Evolutionary conservation across 495 filamentous ascomycete species (phyloP), one percentile per base, ranked within the genome.

Genomic region (Penicillium pancosmium): DNA sequence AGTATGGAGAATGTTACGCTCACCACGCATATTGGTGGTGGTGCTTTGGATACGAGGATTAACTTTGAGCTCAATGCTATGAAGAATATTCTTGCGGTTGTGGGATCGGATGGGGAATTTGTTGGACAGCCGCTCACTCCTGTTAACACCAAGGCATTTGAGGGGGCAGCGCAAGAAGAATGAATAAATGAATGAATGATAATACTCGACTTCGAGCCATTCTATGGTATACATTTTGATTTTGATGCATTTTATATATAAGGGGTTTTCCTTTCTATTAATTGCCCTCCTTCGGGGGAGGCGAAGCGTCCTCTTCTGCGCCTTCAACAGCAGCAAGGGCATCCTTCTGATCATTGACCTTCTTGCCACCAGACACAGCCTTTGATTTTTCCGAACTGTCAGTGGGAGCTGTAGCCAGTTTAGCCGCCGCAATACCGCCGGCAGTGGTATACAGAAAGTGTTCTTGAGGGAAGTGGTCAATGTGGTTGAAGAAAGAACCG

Each of bases 401-500:
- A 21, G 43, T 31, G 15, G 70, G 59, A 4, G 58, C 67, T 35
- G 57, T 7, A 8, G 56, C 51, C 11, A 69, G 60, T 51, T 72
- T 75, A 4, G 86, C 80, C 18, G 82, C 86, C 18, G 79, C 59
- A 12, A 91, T 73, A 12, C 87, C 87, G 13, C 77, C 82, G 1
- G 87, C 85, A 0, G 86, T 92, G 16, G 91, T 78, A 78, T 88
- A 96, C 25, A 93, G 78, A 77, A 94, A 94, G 66, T 84, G 85
- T 40, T 84, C 83, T 10, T 82, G 81, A 34, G 81, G 81, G 72
- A 85, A 93, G 65, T 89, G 86, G 62, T 96, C 91, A 57, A 94
- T 80, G 66, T 94, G 90, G 58, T 89, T 85, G 79, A 93, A 94
- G 79, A 96, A 92, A 13, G 79, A 74, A 66, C 88, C 83, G 70